phyloP scores from a whole-genome alignment of 176 grass and related monocot species.

The Dactylis glomerata region DNA sequence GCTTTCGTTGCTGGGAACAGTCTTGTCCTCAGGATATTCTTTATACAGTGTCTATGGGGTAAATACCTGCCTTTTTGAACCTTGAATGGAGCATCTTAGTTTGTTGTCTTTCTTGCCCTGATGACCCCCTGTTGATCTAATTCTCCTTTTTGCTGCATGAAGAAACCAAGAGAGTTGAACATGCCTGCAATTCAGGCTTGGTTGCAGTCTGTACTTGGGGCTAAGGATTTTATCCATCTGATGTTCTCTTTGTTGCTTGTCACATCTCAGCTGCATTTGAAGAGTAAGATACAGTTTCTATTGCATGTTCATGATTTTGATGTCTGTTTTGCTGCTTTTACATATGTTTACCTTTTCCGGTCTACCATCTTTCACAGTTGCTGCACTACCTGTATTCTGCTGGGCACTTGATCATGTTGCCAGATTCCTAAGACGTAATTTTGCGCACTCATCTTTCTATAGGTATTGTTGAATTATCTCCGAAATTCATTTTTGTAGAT shows the following conservation, averaged over 20 bases:
- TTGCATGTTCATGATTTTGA: neutral
- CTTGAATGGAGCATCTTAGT: neutral
- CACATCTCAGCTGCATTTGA: conserved; percentile 76
- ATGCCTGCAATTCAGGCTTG: conserved; percentile 67
- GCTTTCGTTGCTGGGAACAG: conserved; percentile 82
- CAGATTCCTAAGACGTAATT: conserved; percentile 81
- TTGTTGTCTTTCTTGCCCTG: neutral
- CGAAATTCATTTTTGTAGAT: neutral
- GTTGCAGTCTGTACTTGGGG: conserved; percentile 62
- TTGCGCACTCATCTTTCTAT: conserved; percentile 72
- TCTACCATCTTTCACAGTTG: conserved; percentile 54
- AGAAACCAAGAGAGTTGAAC: conserved; percentile 88
- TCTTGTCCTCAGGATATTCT: conserved; percentile 63
- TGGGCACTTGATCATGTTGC: conserved; percentile 93
- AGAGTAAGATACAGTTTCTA: conserved; percentile 42
- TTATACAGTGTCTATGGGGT: conserved; percentile 77
- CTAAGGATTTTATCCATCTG: conserved; percentile 88
- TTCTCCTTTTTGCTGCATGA: conserved; percentile 7
- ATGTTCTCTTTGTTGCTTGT: conserved; percentile 78
- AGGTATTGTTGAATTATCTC: conserved; percentile 41
- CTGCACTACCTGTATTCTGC: conserved; percentile 84
- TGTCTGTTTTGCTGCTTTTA: neutral
- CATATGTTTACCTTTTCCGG: neutral
- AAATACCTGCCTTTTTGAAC: conserved; percentile 28
- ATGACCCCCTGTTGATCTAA: neutral